These are phyloP conservation scores for Citrullus mucosospermus DNA, from an alignment of 306 rosid genomes.

Conservation along the genomic window DNA sequence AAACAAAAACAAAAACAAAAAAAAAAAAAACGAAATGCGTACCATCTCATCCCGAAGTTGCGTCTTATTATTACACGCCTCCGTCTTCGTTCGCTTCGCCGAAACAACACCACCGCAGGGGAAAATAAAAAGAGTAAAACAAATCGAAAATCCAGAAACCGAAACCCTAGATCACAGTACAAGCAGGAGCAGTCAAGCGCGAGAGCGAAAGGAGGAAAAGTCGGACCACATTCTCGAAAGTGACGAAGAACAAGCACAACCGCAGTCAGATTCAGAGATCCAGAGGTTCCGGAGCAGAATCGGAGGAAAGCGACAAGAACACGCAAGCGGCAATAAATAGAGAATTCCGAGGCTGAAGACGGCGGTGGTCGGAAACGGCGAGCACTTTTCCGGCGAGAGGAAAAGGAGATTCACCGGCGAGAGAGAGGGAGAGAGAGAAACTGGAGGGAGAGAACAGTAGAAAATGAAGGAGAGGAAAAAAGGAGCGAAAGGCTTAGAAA, in stretches of 20 bases:
- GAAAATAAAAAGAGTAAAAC: constrained; percentile 2
- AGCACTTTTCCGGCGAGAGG: constrained; percentile 14
- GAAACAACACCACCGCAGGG: not conserved
- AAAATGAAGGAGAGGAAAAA: constrained; percentile 35
- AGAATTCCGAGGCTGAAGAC: not conserved
- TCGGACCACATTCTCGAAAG: constrained; percentile 65
- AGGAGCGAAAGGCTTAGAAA: constrained; percentile 56
- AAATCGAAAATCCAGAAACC: constrained; percentile 19
- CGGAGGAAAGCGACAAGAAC: constrained; percentile 12
- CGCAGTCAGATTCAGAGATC: constrained; percentile 46
- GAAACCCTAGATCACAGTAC: constrained; percentile 80
- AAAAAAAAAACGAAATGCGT: constrained; percentile 21
- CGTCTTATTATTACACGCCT: constrained; percentile 33
- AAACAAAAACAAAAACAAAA: not conserved
- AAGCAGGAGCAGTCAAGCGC: constrained; percentile 12
- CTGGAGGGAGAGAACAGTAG: constrained; percentile 11
- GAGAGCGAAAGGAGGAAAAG: constrained; percentile 12
- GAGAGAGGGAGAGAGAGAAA: not conserved
- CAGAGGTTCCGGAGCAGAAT: constrained; percentile 20
- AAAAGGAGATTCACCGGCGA: constrained; percentile 42
- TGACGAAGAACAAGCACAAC: constrained; percentile 14
- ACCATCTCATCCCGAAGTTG: constrained; percentile 83
- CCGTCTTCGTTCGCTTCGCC: constrained; percentile 52
- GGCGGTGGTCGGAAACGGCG: constrained; percentile 9
- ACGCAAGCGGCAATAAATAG: constrained; percentile 7